Evolutionary conservation across 768 basidiomycete species (phyloP).

Genomic region (Xanthoconium stramineum): DNA sequence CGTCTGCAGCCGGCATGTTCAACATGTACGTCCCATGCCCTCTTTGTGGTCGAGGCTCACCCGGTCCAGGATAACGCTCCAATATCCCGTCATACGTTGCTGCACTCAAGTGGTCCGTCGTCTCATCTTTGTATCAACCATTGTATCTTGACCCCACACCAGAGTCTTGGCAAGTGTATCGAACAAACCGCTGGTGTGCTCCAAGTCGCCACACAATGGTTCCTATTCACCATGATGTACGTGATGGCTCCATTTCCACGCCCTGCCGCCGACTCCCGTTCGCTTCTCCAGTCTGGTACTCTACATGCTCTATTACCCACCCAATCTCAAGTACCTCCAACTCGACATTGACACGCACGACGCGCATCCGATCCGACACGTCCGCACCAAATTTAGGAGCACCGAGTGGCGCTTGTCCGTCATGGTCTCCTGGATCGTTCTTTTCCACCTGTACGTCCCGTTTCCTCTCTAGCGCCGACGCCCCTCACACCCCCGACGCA

Average conservation of each 20-base stretch:
- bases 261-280: neutral
- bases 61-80: slow-evolving; percentile 67
- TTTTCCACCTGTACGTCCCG: slow-evolving; percentile 67
- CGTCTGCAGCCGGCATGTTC: slow-evolving; percentile 75
- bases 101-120: slow-evolving; percentile 71
- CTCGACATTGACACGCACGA: slow-evolving; percentile 42
- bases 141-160: slow-evolving; percentile 2
- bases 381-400: slow-evolving; percentile 51
- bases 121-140: neutral
- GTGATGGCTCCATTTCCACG: slow-evolving; percentile 26
- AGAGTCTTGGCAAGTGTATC: slow-evolving; percentile 71
- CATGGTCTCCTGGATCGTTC: slow-evolving; percentile 65
- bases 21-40: slow-evolving; percentile 58
- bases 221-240: slow-evolving; percentile 79
- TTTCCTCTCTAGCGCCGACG: too few relatives aligned
- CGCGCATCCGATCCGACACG: slow-evolving; percentile 36
- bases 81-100: slow-evolving; percentile 79
- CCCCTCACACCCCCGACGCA: neutral
- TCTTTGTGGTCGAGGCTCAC: neutral
- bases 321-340: slow-evolving; percentile 68
- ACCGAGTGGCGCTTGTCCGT: slow-evolving; percentile 80
- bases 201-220: slow-evolving; percentile 82
- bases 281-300: slow-evolving; percentile 65
- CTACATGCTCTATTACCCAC: slow-evolving; percentile 90
- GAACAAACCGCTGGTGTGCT: slow-evolving; percentile 79